phyloP scores from a whole-genome alignment of 2,329 filamentous ascomycete genomes.

The Cercospora canescens region DNA sequence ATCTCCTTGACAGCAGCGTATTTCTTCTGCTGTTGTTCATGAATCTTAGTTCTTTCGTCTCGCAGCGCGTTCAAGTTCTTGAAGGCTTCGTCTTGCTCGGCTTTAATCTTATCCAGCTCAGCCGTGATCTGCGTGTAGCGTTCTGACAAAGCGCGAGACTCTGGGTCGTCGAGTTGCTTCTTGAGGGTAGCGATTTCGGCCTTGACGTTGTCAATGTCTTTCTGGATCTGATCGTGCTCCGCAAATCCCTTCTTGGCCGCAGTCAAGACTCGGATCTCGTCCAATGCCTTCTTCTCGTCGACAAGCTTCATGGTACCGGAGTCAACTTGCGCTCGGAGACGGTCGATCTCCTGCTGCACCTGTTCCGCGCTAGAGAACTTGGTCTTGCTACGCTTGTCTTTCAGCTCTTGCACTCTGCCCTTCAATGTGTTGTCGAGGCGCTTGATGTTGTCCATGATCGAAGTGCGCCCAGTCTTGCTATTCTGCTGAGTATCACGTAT shows the following conservation, averaged over 20 bases:
- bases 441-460: conserved; percentile 88
- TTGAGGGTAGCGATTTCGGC: conserved; percentile 84
- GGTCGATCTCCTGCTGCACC: conserved; percentile 77
- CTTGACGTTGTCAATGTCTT: conserved; percentile 84
- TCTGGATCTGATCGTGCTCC: conserved; percentile 76
- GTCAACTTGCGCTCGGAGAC: conserved; percentile 82
- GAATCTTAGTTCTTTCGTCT: conserved; percentile 81
- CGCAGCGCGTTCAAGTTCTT: conserved; percentile 82
- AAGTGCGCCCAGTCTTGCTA: conserved; percentile 77
- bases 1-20: conserved; percentile 78
- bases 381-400: conserved; percentile 76
- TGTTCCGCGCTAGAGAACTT: conserved; percentile 87
- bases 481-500: conserved; percentile 86
- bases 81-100: conserved; percentile 86
- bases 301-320: conserved; percentile 91
- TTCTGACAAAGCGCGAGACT: conserved; percentile 83
- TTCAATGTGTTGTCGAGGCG: conserved; percentile 86
- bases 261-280: conserved; percentile 77
- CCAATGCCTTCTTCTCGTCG: conserved; percentile 91
- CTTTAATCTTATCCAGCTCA: conserved; percentile 87
- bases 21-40: conserved; percentile 84
- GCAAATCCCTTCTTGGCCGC: conserved; percentile 92
- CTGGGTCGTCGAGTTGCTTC: conserved; percentile 87
- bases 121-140: conserved; percentile 81
- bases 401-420: conserved; percentile 81